Evolutionary conservation across 257 asterid genomes (phyloP).

Genomic region (Przewalskia tangutica): DNA sequence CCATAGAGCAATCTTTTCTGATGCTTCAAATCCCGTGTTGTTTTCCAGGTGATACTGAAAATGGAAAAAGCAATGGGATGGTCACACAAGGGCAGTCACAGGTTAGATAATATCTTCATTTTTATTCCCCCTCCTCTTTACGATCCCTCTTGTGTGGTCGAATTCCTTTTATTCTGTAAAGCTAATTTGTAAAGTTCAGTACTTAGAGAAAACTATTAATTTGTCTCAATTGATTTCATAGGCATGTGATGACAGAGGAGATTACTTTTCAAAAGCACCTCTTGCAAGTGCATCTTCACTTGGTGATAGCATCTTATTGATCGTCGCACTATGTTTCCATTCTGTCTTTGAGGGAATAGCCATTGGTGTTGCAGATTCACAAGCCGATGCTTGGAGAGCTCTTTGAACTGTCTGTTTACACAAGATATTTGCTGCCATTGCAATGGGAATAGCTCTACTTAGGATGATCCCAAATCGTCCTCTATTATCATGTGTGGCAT

Average conservation of each 20-base stretch:
- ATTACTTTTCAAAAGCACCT: conserved; percentile 27
- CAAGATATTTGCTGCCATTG: conserved; percentile 86
- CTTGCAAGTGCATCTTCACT: conserved; percentile 40
- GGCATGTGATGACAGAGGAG: conserved; percentile 14
- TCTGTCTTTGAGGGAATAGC: conserved; percentile 92
- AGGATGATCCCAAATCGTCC: conserved; percentile 85
- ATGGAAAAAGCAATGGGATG: conserved; percentile 17
- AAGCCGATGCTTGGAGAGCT: conserved; percentile 79
- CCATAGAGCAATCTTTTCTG: not conserved
- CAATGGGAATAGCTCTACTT: conserved; percentile 93
- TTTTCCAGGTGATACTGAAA: conserved; percentile 21
- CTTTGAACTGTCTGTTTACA: conserved; percentile 83
- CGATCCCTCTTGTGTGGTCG: not conserved
- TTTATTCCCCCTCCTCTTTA: not conserved
- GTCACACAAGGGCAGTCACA: conserved; percentile 26
- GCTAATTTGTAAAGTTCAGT: not conserved
- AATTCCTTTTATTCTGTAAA: not conserved
- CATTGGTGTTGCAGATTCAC: conserved; percentile 74
- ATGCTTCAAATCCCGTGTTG: conserved; percentile 1
- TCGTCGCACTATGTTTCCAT: conserved; percentile 73
- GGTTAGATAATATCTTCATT: conserved; percentile 16
- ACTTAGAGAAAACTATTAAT: not conserved
- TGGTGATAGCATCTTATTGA: conserved; percentile 61
- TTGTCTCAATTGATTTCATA: not conserved
- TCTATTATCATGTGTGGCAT: conserved; percentile 55